Percentiles rank a stretch among this genome's conserved stretches.
These are phyloP conservation scores for Priceomyces medius DNA, from an alignment of 805 yeast species.

Conservation along the genomic window DNA sequence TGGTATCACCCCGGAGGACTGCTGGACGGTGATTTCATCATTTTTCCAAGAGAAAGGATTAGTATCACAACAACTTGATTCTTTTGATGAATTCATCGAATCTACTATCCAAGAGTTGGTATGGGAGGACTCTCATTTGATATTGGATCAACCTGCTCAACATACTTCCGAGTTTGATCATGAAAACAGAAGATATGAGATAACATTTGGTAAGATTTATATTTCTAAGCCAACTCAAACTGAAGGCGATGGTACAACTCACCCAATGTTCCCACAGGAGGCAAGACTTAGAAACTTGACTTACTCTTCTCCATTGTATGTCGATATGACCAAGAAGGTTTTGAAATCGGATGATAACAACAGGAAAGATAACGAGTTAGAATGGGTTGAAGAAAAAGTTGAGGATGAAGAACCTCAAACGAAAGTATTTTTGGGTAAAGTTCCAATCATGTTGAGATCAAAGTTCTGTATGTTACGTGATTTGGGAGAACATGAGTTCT, in stretches of 20 bases:
- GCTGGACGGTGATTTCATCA: conserved; percentile 97
- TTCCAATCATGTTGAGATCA: conserved; percentile 96
- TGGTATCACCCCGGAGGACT: conserved; percentile 90
- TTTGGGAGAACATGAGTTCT: conserved; percentile 87
- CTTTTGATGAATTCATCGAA: conserved; percentile 96
- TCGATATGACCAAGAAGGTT: conserved; percentile 90
- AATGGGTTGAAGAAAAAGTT: conserved; percentile 51
- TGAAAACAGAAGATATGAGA: conserved; percentile 88
- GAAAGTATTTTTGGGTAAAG: conserved; percentile 91
- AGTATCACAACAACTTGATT: conserved; percentile 96
- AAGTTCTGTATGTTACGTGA: conserved; percentile 92
- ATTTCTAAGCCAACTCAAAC: conserved; percentile 97
- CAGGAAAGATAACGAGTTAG: conserved; percentile 42
- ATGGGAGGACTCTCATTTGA: conserved; percentile 90
- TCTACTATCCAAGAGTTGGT: conserved; percentile 96
- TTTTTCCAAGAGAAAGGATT: conserved; percentile 95
- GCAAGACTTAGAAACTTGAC: conserved; percentile 95
- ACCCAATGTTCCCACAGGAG: conserved; percentile 96
- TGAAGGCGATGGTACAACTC: conserved; percentile 99
- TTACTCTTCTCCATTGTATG: conserved; percentile 92
- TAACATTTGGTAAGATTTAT: conserved; percentile 95
- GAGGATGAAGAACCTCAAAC: conserved; percentile 58
- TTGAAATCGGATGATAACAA: conserved; percentile 77
- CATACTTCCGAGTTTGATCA: conserved; percentile 90
- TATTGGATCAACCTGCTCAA: conserved; percentile 97